Evolutionary conservation across 176 grass and related monocot species (phyloP).

Genomic region (Juncus inflexus): DNA sequence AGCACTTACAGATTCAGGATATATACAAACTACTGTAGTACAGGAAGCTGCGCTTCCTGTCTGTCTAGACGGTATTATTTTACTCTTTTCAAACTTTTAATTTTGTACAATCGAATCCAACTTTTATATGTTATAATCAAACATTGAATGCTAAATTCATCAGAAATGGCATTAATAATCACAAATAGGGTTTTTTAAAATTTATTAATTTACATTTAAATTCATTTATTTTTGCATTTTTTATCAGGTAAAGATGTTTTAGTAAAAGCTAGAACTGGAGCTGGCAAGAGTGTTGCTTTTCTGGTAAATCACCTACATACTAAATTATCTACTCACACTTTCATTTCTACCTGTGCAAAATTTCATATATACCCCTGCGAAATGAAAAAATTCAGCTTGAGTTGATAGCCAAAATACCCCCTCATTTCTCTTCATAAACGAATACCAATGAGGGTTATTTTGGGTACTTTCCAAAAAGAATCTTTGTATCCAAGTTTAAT

Average conservation of each 20-base stretch:
- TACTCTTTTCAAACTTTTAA: neutral
- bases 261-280: slow-evolving; percentile 92
- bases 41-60: slow-evolving; percentile 83
- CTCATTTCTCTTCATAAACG: no score
- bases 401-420: no score
- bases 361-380: neutral
- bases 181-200: no score
- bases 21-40: slow-evolving; percentile 68
- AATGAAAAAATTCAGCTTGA: slow-evolving; percentile 38
- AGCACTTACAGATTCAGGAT: slow-evolving; percentile 81
- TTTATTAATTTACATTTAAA: no score
- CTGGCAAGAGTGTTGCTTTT: slow-evolving; percentile 87
- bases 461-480: no score
- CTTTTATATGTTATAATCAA: neutral
- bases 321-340: slow-evolving; percentile 16
- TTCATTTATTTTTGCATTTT: no score
- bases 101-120: no score
- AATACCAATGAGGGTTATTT: no score
- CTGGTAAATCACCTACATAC: slow-evolving; percentile 53
- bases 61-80: slow-evolving; percentile 67
- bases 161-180: no score
- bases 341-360: neutral
- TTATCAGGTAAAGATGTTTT: slow-evolving; percentile 81
- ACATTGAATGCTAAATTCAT: no score
- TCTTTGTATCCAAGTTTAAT: no score